These are phyloP conservation scores for Apophysomyces sp. DNA, from an alignment of 371 early-diverging fungal genomes.

Conservation along the genomic window DNA sequence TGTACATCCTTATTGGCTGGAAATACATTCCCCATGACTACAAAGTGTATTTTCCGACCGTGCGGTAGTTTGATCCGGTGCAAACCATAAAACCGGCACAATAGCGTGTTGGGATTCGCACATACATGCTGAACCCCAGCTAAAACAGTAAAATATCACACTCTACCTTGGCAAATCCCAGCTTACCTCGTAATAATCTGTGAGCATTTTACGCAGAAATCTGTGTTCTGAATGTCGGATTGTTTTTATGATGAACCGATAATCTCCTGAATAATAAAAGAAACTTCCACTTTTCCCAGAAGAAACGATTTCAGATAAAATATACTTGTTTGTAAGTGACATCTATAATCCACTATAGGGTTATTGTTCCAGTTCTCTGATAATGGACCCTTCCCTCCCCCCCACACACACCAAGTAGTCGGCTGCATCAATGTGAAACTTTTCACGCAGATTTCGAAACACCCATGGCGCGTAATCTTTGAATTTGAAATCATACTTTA, in stretches of 20 bases:
- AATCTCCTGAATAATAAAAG: slow-evolving; percentile 96
- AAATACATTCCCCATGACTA: slow-evolving; percentile 98
- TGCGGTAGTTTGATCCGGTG: slow-evolving; percentile 94
- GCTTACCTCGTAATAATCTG: slow-evolving; percentile 76
- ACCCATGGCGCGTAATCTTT: slow-evolving; percentile 98
- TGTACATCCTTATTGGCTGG: slow-evolving; percentile 95
- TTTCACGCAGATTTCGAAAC: slow-evolving; percentile 83
- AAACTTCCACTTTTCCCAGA: slow-evolving; percentile 95
- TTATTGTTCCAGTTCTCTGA: neutral
- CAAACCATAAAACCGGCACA: slow-evolving; percentile 92
- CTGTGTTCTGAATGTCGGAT: slow-evolving; percentile 92
- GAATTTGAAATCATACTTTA: slow-evolving; percentile 96
- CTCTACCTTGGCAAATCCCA: neutral
- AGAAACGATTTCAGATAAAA: slow-evolving; percentile 88
- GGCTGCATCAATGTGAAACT: slow-evolving; percentile 84
- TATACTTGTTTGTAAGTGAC: slow-evolving; percentile 93
- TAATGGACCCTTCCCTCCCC: too few species aligned
- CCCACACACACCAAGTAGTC: slow-evolving; percentile 78
- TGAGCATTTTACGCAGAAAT: slow-evolving; percentile 82
- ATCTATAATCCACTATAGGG: slow-evolving; percentile 42
- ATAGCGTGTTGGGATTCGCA: slow-evolving; percentile 85
- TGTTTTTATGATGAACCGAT: slow-evolving; percentile 98
- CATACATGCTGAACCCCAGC: slow-evolving; percentile 68
- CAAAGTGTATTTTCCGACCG: slow-evolving; percentile 92
- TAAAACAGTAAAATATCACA: neutral